Evolutionary conservation across 169 alveolate genomes (phyloP).

Genomic region (Cystoisospora suis): DNA sequence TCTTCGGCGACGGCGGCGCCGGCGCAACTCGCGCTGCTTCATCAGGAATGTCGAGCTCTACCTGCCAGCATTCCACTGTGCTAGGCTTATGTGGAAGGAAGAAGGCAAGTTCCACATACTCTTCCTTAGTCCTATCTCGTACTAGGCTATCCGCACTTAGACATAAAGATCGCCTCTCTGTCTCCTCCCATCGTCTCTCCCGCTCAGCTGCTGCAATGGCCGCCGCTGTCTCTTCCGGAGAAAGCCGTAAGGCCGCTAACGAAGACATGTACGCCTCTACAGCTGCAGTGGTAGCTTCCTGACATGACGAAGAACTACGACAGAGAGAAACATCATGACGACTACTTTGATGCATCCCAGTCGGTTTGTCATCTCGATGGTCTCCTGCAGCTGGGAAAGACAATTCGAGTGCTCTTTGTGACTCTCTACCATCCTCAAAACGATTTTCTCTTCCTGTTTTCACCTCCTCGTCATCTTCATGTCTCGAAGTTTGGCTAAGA

Average conservation of each 20-base stretch:
- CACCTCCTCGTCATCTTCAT: no score
- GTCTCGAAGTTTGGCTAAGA: no score
- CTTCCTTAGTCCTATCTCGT: conserved; percentile 3
- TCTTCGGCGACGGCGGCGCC: not conserved
- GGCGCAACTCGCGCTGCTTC: not conserved
- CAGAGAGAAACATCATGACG: no score
- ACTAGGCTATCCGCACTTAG: conserved; percentile 2
- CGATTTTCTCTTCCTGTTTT: no score
- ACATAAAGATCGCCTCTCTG: not conserved
- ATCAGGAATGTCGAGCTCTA: conserved; percentile 34
- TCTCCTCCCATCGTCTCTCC: not conserved
- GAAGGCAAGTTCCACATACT: conserved; percentile 41
- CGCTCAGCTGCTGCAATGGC: conserved; percentile 54
- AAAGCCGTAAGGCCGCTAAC: conserved; percentile 26
- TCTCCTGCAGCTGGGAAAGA: no score
- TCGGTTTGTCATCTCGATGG: no score
- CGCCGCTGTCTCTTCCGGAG: not conserved
- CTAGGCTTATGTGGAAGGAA: conserved; percentile 40
- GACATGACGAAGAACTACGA: no score
- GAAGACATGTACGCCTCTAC: not conserved
- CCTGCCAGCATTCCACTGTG: conserved; percentile 52
- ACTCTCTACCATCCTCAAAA: no score
- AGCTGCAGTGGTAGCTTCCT: not conserved
- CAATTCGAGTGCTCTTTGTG: no score
- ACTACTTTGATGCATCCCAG: no score